Percentiles rank a stretch among this genome's conserved stretches.
Evolutionary conservation across 345 rosid genomes (phyloP).

Genomic region (Sisymbrium irio): DNA sequence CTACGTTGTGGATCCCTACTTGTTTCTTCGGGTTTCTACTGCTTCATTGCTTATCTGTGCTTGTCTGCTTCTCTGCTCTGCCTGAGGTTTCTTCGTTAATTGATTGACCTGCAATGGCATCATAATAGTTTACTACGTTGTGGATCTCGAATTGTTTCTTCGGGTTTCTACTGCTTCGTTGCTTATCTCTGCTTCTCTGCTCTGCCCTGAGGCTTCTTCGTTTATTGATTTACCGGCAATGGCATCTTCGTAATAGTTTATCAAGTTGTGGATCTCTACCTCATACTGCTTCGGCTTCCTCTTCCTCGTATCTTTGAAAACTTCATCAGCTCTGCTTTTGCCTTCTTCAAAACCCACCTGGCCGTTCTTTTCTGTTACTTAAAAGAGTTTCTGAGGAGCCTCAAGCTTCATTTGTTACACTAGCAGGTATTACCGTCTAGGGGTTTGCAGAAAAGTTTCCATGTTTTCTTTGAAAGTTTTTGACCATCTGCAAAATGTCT

Average conservation of each 20-base stretch:
- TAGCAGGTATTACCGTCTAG: conserved; percentile 11
- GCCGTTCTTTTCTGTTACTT: neutral
- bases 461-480: neutral
- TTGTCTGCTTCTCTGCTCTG: conserved; percentile 46
- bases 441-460: neutral
- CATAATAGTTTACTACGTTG: neutral
- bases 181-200: conserved; percentile 57
- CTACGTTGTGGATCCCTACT: neutral
- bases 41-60: conserved; percentile 82
- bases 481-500: neutral
- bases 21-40: conserved; percentile 45
- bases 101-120: conserved; percentile 15
- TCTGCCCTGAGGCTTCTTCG: conserved; percentile 13
- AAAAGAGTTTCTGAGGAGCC: neutral
- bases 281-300: conserved; percentile 10
- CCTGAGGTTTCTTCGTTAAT: conserved; percentile 11
- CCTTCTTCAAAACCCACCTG: neutral
- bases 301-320: conserved; percentile 15
- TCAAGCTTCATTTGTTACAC: neutral
- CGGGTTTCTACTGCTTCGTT: conserved; percentile 74
- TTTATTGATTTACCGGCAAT: conserved; percentile 3
- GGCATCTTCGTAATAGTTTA: conserved; percentile 10
- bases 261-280: neutral
- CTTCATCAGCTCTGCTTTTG: conserved; percentile 19
- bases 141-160: conserved; percentile 46